Evolutionary conservation across 1,284 basidiomycete genomes (phyloP).

Genomic region (Sutorius eximius): DNA sequence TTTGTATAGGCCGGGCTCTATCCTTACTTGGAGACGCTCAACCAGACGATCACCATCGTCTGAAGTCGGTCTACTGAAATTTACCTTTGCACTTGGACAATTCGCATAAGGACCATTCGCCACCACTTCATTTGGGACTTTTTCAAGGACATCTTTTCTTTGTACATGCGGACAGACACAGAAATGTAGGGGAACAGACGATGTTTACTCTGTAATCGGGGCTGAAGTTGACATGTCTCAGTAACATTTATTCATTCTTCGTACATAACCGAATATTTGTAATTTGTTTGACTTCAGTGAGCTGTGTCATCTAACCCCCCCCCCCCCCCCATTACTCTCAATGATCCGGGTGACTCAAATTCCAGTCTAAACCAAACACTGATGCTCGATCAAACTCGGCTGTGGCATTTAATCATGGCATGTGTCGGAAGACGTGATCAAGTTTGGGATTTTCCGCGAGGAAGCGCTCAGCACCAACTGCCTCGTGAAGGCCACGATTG

Average conservation of each 20-base stretch:
- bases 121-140: background rate
- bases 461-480: too few relatives aligned
- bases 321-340: too few relatives aligned
- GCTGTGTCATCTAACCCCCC: too few relatives aligned
- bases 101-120: background rate
- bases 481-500: too few relatives aligned
- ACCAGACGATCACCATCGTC: slow-evolving; percentile 27
- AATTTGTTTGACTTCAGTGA: background rate
- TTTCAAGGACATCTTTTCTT: background rate
- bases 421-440: too few relatives aligned
- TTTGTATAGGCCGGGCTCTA: slow-evolving; percentile 20
- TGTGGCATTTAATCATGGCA: too few relatives aligned
- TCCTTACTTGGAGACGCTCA: slow-evolving; percentile 24
- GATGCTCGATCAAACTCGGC: too few relatives aligned
- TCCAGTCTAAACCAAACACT: too few relatives aligned
- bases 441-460: too few relatives aligned
- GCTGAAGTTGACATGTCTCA: background rate
- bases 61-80: slow-evolving; percentile 5
- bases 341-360: too few relatives aligned
- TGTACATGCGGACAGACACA: background rate
- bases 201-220: background rate
- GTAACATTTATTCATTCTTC: too few relatives aligned
- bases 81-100: background rate
- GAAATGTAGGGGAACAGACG: background rate
- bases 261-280: background rate